phyloP scores from a whole-genome alignment of 1,139 yeast species.

The Debaryomyces nepalensis region DNA sequence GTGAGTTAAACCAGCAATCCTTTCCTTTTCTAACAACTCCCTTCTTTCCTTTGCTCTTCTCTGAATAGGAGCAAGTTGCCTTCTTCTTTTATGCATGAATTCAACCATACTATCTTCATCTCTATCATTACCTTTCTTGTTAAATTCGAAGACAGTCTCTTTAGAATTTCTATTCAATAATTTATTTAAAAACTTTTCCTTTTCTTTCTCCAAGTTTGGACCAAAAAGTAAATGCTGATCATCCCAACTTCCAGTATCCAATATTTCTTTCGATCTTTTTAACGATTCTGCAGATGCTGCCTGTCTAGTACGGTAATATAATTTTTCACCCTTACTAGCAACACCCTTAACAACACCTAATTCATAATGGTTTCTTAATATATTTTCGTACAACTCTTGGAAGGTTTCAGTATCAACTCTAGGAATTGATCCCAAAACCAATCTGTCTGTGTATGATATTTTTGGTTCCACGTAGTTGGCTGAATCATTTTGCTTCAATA shows the following conservation, averaged over 20 bases:
- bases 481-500: slow-evolving; percentile 51
- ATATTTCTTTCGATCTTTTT: slow-evolving; percentile 80
- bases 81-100: slow-evolving; percentile 84
- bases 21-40: slow-evolving; percentile 72
- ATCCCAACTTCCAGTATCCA: slow-evolving; percentile 82
- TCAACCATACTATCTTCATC: slow-evolving; percentile 74
- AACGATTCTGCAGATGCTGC: slow-evolving; percentile 86
- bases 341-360: slow-evolving; percentile 67
- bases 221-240: slow-evolving; percentile 82
- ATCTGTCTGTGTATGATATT: slow-evolving; percentile 72
- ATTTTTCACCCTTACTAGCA: slow-evolving; percentile 83
- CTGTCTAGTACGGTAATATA: slow-evolving; percentile 83
- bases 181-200: slow-evolving; percentile 71
- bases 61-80: slow-evolving; percentile 87
- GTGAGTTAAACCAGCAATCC: slow-evolving; percentile 76
- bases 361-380: slow-evolving; percentile 72
- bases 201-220: slow-evolving; percentile 70
- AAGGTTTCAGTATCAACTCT: slow-evolving; percentile 69
- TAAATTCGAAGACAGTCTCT: slow-evolving; percentile 94
- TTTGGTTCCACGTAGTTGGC: slow-evolving; percentile 53
- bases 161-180: slow-evolving; percentile 69
- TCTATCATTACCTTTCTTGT: slow-evolving; percentile 51
- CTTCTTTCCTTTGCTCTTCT: slow-evolving; percentile 73
- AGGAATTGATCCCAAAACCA: slow-evolving; percentile 85
- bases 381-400: slow-evolving; percentile 71